Evolutionary conservation across 805 yeast species (phyloP).

Genomic region (Yarrowia keelungensis): DNA sequence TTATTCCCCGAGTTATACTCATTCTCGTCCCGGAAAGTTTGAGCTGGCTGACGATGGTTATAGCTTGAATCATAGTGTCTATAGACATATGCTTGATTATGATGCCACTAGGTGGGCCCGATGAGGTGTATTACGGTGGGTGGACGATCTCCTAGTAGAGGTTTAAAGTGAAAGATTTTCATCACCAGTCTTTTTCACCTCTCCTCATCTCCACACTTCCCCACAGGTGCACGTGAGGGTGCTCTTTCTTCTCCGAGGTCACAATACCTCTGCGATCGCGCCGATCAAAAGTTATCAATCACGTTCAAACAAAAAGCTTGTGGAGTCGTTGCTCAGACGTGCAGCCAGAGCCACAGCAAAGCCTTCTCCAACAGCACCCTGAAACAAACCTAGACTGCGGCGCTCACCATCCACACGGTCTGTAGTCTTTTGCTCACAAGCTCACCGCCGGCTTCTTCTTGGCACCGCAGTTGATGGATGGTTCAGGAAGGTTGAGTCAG

Average conservation of each 20-base stretch:
- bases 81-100: constrained; percentile 10
- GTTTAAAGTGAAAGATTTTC: too few species aligned
- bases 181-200: too few species aligned
- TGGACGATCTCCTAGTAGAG: not conserved
- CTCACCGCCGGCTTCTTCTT: not conserved
- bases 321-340: not conserved
- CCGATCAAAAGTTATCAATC: constrained; percentile 11
- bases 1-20: not conserved
- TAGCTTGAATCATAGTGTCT: not conserved
- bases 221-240: too few species aligned
- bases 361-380: not conserved
- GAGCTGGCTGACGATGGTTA: constrained; percentile 9
- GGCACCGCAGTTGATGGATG: not conserved
- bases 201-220: too few species aligned
- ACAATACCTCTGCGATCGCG: constrained; percentile 3
- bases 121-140: not conserved
- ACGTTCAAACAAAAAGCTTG: not conserved
- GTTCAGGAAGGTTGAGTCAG: not conserved
- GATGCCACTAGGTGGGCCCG: constrained; percentile 17
- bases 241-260: not conserved
- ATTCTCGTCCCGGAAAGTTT: not conserved
- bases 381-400: constrained; percentile 17
- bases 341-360: not conserved
- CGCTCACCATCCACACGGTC: not conserved
- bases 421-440: not conserved